phyloP scores from a whole-genome alignment of 768 basidiomycete species.

The Termitomyces sp. region DNA sequence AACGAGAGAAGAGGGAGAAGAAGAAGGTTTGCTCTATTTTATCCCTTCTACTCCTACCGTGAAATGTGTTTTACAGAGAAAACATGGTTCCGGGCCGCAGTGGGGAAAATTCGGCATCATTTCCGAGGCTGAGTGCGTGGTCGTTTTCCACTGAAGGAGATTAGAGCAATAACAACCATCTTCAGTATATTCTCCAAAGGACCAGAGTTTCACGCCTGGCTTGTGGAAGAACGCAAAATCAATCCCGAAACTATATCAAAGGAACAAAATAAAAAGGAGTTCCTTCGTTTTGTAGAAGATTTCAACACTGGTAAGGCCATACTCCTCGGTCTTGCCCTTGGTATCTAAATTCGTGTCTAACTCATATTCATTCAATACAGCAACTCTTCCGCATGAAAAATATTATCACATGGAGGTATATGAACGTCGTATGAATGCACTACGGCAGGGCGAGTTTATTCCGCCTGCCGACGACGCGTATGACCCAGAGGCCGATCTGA shows the following conservation, averaged over 20 bases:
- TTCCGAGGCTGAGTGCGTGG: constrained; percentile 72
- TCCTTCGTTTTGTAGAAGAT: constrained; percentile 76
- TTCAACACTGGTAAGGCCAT: constrained; percentile 67
- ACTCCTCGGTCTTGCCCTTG: background rate
- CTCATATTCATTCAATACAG: constrained; percentile 29
- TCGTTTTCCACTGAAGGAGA: background rate
- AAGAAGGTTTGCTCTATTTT: constrained; percentile 32
- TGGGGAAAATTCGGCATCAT: constrained; percentile 94
- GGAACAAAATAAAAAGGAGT: constrained; percentile 83
- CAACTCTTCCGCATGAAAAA: constrained; percentile 91
- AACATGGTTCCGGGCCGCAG: constrained; percentile 55
- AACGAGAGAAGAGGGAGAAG: constrained; percentile 48
- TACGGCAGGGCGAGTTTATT: constrained; percentile 79
- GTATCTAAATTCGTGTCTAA: background rate
- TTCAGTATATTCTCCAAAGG: constrained; percentile 77
- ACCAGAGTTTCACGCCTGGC: constrained; percentile 87
- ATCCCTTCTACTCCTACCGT: background rate
- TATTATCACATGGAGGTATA: constrained; percentile 90
- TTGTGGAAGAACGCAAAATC: constrained; percentile 86
- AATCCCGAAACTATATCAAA: constrained; percentile 88
- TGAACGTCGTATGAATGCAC: constrained; percentile 76
- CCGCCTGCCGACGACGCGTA: constrained; percentile 70
- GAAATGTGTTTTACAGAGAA: constrained; percentile 31
- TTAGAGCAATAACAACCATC: background rate
- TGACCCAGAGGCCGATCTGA: constrained; percentile 82